Base-by-base conservation (phyloP, 2,329 filamentous ascomycete genomes). In the Diaporthe citrichinensis region DNA sequence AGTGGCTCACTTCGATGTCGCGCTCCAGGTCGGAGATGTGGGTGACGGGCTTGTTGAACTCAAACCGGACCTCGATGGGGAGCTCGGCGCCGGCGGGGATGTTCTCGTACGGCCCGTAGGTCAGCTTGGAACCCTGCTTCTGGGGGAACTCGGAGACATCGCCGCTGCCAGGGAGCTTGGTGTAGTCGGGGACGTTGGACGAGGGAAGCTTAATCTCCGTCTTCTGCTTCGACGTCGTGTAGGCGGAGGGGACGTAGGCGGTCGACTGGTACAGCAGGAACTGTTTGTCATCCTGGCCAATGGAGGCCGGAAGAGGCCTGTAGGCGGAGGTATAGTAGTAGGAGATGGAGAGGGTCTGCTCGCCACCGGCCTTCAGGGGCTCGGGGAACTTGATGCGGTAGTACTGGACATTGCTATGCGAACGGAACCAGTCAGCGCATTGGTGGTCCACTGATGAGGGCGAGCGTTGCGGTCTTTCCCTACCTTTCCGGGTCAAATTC, bases 1-100 rank as follows among this genome's bases (percentile, higher is more conserved):
- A 99, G 85, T 98, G 97, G 83, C 95, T 98, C 80, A 99, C 93
- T 84, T 99, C 97, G 78, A 99, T 87, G 81, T 98, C 96, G 76
- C 97, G 93, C 85, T 98, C 95, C 76, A 99, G 88, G 23, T 91
- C 88, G 46, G 92, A 92, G 69, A 95, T 91, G 81, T 97, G 94
- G 58, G 92, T 93, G 74, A 99, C 88, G 17, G 97, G 96, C 86
- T 96, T 97, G 78, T 94, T 98, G 86, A 97, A 98, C 84, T 99
- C 96, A 85, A 98, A 98, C 77, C 97, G 94, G 72, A 98, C 93
- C 78, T 89, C 91, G 76, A 95, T 92, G 25, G 93, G 92, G 81
- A 94, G 90, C 62, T 88, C 83, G 14, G 94, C 94, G 72, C 94
- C 95, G 9, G 95, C 94, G n/a, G 94, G 91, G 76, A 96, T 88